Evolutionary conservation across 139 green algal genomes (phyloP).

Genomic region (Picochlorum sp.): DNA sequence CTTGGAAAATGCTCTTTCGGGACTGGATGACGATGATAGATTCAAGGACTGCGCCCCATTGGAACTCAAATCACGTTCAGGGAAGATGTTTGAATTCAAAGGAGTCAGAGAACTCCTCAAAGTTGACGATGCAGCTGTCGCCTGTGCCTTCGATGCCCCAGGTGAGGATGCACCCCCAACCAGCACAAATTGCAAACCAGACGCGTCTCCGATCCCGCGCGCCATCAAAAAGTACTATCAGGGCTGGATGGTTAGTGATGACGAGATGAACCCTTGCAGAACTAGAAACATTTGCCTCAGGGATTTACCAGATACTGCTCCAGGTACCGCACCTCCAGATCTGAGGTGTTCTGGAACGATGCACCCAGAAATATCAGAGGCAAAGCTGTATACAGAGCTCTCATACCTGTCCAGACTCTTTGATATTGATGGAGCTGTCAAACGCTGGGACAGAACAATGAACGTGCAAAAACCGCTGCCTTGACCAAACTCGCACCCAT

Average conservation of each 20-base stretch:
- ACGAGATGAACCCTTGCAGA: slow-evolving; percentile 42
- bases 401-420: slow-evolving; percentile 50
- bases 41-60: slow-evolving; percentile 51
- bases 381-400: slow-evolving; percentile 61
- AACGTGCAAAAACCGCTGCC: slow-evolving; percentile 19
- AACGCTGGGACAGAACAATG: slow-evolving; percentile 15
- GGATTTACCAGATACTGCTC: not conserved
- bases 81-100: slow-evolving; percentile 29
- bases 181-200: slow-evolving; percentile 70
- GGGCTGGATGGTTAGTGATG: slow-evolving; percentile 50
- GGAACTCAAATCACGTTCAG: slow-evolving; percentile 32
- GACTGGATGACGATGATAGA: slow-evolving; percentile 59
- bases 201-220: slow-evolving; percentile 33
- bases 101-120: slow-evolving; percentile 35
- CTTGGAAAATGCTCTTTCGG: slow-evolving; percentile 43
- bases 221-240: slow-evolving; percentile 52
- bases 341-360: slow-evolving; percentile 25
- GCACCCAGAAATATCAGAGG: slow-evolving; percentile 33
- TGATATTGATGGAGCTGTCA: slow-evolving; percentile 36
- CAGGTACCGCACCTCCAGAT: slow-evolving; percentile 14
- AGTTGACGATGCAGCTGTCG: slow-evolving; percentile 11
- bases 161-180: not conserved
- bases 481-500: slow-evolving; percentile 18
- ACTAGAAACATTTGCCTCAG: slow-evolving; percentile 46
- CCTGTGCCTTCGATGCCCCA: slow-evolving; percentile 27